phyloP scores from a whole-genome alignment of 768 basidiomycete species.

The Amanita fuliginea region DNA sequence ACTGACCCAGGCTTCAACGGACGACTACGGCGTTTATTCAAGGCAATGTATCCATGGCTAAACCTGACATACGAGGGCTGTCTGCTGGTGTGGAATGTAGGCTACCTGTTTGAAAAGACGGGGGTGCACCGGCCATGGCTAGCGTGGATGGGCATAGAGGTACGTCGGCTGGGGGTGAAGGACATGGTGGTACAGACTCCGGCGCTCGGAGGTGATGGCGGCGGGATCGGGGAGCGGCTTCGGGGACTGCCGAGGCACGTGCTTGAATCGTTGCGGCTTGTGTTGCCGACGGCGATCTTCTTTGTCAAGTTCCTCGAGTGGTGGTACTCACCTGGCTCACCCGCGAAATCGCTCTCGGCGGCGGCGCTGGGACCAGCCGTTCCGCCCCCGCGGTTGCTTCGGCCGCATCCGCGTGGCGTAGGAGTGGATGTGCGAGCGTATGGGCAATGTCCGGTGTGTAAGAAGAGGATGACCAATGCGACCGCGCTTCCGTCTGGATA shows the following conservation, averaged over 20 bases:
- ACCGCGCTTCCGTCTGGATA: slow-evolving; percentile 89
- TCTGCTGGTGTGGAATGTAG: slow-evolving; percentile 74
- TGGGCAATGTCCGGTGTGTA: slow-evolving; percentile 83
- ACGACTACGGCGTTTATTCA: slow-evolving; percentile 53
- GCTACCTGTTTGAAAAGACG: slow-evolving; percentile 83
- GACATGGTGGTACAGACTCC: slow-evolving; percentile 45
- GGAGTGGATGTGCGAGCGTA: slow-evolving; percentile 52
- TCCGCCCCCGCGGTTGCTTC: slow-evolving; percentile 67
- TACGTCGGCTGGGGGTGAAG: slow-evolving; percentile 68
- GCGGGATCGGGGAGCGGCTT: slow-evolving; percentile 29
- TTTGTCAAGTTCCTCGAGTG: slow-evolving; percentile 96
- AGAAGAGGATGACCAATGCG: slow-evolving; percentile 64
- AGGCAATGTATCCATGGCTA: slow-evolving; percentile 68
- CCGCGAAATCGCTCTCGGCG: slow-evolving; percentile 59
- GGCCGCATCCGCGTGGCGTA: slow-evolving; percentile 64
- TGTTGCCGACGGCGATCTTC: slow-evolving; percentile 85
- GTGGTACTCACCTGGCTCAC: slow-evolving; percentile 97
- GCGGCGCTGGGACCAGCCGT: slow-evolving; percentile 58
- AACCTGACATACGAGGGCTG: slow-evolving; percentile 74
- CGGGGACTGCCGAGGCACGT: slow-evolving; percentile 47
- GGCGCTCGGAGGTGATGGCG: no score
- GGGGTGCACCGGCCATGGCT: slow-evolving; percentile 90
- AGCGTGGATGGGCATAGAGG: slow-evolving; percentile 70
- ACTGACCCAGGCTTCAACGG: slow-evolving; percentile 45
- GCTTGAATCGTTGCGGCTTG: slow-evolving; percentile 67